Evolutionary conservation across 805 yeast genomes (phyloP).

Genomic region (Metschnikowia aberdeeniae): DNA sequence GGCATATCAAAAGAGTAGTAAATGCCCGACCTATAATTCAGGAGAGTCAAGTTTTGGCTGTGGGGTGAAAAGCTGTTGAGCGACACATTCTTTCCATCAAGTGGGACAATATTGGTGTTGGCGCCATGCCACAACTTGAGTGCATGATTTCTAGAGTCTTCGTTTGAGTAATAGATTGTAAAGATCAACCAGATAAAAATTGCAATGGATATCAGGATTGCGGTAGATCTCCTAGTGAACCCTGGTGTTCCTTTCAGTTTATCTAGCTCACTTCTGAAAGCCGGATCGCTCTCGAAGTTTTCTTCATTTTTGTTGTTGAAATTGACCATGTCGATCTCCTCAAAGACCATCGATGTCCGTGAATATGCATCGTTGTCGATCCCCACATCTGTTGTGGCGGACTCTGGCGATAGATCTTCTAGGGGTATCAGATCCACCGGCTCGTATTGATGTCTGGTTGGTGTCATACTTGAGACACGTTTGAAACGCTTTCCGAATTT

Average conservation of each 20-base stretch:
- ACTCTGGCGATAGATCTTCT: constrained; percentile 3
- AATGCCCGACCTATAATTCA: constrained; percentile 21
- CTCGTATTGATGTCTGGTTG: background rate
- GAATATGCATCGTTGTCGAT: constrained; percentile 6
- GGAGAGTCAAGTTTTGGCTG: constrained; percentile 27
- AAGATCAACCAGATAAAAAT: constrained; percentile 26
- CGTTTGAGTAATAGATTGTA: constrained; percentile 25
- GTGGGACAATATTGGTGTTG: constrained; percentile 19
- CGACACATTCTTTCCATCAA: constrained; percentile 28
- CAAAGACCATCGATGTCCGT: constrained; percentile 26
- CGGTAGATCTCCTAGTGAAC: constrained; percentile 3
- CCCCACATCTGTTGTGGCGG: background rate
- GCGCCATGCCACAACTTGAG: constrained; percentile 17
- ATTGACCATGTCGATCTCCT: constrained; percentile 23
- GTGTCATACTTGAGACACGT: background rate
- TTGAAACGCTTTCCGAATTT: background rate
- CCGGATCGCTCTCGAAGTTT: constrained; percentile 11
- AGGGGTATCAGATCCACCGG: constrained; percentile 8
- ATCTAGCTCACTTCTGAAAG: constrained; percentile 7
- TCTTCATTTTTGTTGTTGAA: constrained; percentile 15
- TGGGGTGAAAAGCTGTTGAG: constrained; percentile 27
- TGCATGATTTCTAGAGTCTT: constrained; percentile 15
- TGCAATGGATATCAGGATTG: constrained; percentile 2
- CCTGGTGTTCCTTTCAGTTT: constrained; percentile 3
- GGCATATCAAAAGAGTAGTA: constrained; percentile 2